Base-by-base conservation (phyloP, 495 filamentous ascomycete species). In the Xylaria telfairii region DNA sequence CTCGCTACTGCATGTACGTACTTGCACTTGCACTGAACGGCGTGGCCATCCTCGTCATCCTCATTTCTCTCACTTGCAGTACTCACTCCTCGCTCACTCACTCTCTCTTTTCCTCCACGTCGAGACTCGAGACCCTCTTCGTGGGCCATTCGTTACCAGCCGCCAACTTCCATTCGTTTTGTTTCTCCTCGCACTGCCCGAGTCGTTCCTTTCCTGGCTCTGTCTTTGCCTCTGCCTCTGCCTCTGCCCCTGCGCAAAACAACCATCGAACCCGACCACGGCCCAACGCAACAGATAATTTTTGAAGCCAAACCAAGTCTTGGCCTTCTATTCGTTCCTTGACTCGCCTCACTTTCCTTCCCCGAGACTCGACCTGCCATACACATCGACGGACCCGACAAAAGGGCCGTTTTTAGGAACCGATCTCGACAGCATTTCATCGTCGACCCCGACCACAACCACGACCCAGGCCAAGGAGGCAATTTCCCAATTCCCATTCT, bases 121-220 rank as follows among this genome's bases (percentile, higher is more conserved):
- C 65, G 41, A 72, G 39, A 67, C 53, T 70, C 68, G 59, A 44
- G 67, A 67, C 61, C 47, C 65, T 56, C 42, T 42, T 26, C 54
- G 39, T n/a, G 51, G 24, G 56, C 68, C 64, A 21, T 71, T 64
- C 73, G 26, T 72, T 71, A 34, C 17, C 32, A 66, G 68, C 39
- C 39, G 46, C 51, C 41, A 13, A 41, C 56, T 72, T 68, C 73
- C 76, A 69, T 60, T 78, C 76, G 8, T 77, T 78, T 68, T 17
- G 61, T 51, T 37, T n/a, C 32, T 46, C 65, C 57, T 63, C 67
- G 63, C 64, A 44, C 56, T 46, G 70, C 61, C 66, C 34, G 37
- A 42, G 37, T 69, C 49, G 13, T 68, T 70, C 61, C 8, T 44
- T 60, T 47, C 44, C 56, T n/a, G n/a, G n/a, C n/a, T n/a, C n/a